phyloP scores from a whole-genome alignment of 202 grass and related monocot species.

The Thinopyrum obtusiflorum region DNA sequence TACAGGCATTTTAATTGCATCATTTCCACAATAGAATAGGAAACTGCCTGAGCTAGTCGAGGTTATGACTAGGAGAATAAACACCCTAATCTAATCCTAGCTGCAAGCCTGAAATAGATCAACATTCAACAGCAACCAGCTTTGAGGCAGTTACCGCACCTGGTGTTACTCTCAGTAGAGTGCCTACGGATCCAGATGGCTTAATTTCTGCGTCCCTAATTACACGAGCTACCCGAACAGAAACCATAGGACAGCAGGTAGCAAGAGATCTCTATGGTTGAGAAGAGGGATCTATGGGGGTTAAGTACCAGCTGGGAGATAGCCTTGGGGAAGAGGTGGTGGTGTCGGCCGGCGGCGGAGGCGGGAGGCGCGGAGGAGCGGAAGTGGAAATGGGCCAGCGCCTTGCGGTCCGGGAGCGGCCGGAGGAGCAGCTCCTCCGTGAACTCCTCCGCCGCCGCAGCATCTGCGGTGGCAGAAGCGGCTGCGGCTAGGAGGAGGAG shows the following conservation, averaged over 20 bases:
- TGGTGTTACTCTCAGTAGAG: background rate
- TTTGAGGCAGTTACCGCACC: background rate
- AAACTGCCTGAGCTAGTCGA: background rate
- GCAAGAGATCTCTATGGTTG: slow-evolving; percentile 16
- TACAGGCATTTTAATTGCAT: background rate
- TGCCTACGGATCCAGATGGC: background rate
- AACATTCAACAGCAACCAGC: background rate
- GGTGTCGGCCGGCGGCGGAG: slow-evolving; percentile 51
- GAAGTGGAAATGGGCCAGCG: slow-evolving; percentile 87
- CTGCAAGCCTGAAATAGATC: background rate
- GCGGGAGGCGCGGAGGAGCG: slow-evolving; percentile 49
- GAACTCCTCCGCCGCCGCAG: slow-evolving; percentile 56
- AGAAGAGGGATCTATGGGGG: background rate
- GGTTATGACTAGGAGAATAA: background rate
- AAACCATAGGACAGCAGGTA: background rate
- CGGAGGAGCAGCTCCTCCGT: slow-evolving; percentile 84
- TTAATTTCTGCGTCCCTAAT: background rate
- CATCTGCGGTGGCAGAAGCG: background rate
- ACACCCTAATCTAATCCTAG: background rate
- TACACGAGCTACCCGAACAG: background rate
- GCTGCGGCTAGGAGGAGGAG: slow-evolving; percentile 5
- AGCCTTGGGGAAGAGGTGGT: slow-evolving; percentile 88
- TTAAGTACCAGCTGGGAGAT: slow-evolving; percentile 77
- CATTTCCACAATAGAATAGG: background rate
- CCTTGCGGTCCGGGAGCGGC: slow-evolving; percentile 77